Percentiles rank a stretch among this genome's conserved stretches.
Evolutionary conservation across 768 basidiomycete species (phyloP).

Genomic region (Calocera cornea): DNA sequence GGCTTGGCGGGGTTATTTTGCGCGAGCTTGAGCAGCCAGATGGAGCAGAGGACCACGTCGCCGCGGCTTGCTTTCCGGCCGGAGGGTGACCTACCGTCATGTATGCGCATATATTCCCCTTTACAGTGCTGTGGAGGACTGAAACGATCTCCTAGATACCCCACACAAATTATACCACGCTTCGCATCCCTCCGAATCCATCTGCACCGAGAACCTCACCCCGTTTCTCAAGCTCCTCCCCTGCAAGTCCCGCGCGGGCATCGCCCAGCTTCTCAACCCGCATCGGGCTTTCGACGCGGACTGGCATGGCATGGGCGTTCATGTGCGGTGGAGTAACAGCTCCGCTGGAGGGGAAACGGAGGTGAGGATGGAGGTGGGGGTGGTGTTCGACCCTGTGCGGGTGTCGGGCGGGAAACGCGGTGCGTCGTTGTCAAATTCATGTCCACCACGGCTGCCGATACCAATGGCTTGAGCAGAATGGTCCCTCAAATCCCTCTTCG

Average conservation of each 20-base stretch:
- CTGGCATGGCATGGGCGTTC: conserved; percentile 79
- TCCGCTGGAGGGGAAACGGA: conserved; percentile 32
- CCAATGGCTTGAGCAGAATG: no score
- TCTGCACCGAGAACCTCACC: conserved; percentile 96
- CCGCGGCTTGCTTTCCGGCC: conserved; percentile 48
- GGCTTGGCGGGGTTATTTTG: conserved; percentile 90
- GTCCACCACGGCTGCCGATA: no score
- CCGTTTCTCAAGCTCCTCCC: conserved; percentile 91
- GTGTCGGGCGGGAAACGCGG: conserved; percentile 36
- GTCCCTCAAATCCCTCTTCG: conserved; percentile 57
- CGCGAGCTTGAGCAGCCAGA: conserved; percentile 69
- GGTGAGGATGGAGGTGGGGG: conserved; percentile 55
- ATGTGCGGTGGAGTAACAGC: conserved; percentile 37
- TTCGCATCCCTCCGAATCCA: conserved; percentile 63
- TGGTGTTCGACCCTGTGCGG: conserved; percentile 60
- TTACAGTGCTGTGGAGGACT: conserved; percentile 25
- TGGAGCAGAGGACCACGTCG: conserved; percentile 60
- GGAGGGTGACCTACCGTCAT: conserved; percentile 40
- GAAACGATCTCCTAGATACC: conserved; percentile 6
- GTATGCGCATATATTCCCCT: conserved; percentile 23
- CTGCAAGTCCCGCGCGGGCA: conserved; percentile 77
- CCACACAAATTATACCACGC: conserved; percentile 47
- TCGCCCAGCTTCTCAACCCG: conserved; percentile 70
- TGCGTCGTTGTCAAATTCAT: no score
- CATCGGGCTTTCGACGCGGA: conserved; percentile 78